A percentile compares a stretch with the other conserved stretches of the same genome.
Conservation (phyloP, 306 rosid genomes). For the Prunus padus region DNA sequence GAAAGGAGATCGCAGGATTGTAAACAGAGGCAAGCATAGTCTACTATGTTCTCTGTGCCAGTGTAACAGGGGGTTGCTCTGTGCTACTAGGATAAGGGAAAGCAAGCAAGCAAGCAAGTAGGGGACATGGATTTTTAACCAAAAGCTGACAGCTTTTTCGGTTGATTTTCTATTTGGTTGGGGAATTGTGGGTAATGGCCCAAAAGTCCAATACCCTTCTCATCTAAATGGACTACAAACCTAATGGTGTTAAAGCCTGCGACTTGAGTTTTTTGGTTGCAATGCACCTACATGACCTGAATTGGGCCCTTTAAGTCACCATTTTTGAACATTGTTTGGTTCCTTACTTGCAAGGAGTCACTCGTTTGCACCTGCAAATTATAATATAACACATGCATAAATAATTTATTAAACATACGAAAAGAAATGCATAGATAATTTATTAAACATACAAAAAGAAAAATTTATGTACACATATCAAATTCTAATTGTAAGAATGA, state of each 20-base stretch:
- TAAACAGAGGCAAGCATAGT: conserved; percentile 37
- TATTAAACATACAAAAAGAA: too few species aligned
- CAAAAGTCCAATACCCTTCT: too few species aligned
- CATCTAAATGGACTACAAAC: neutral
- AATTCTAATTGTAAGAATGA: too few species aligned
- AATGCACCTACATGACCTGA: neutral
- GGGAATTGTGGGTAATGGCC: too few species aligned
- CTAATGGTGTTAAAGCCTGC: neutral
- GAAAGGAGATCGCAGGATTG: conserved; percentile 25
- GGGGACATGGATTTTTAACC: neutral
- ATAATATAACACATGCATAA: too few species aligned
- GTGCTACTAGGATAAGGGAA: neutral
- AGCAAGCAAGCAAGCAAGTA: neutral
- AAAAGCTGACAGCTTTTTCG: neutral
- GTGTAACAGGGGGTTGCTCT: neutral
- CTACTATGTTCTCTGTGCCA: neutral
- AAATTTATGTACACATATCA: too few species aligned
- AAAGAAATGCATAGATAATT: too few species aligned
- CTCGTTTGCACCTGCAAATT: too few species aligned
- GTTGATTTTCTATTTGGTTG: neutral
- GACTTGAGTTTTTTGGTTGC: too few species aligned
- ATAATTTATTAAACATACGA: too few species aligned
- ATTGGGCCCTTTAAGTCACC: neutral
- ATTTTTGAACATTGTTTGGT: too few species aligned
- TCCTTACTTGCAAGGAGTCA: too few species aligned